A percentile compares a stretch with the other conserved stretches of the same genome.
phyloP scores from a whole-genome alignment of 2,329 filamentous ascomycete species.

The Cryphonectria parasitica region DNA sequence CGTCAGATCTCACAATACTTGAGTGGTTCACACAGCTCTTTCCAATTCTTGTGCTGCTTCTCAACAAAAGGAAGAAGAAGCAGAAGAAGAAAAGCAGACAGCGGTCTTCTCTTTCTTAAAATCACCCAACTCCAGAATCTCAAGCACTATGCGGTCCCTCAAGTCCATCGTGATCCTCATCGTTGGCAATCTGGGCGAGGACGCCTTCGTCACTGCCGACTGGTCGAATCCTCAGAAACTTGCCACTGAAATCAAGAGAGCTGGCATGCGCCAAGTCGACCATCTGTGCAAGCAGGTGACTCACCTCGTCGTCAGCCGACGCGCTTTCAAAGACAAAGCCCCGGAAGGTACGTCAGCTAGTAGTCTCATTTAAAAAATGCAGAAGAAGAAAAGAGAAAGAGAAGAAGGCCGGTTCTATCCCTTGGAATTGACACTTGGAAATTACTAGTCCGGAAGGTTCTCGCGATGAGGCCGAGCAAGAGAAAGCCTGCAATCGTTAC shows the following conservation, averaged over 20 bases:
- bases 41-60: neutral
- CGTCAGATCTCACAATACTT: neutral
- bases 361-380: neutral
- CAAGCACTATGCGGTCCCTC: conserved; percentile 17
- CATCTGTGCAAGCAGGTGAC: conserved; percentile 62
- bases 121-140: conserved; percentile 32
- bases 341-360: conserved; percentile 39
- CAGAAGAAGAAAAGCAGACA: neutral
- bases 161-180: conserved; percentile 57
- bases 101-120: neutral
- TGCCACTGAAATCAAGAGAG: conserved; percentile 28
- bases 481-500: conserved; percentile 48
- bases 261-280: neutral
- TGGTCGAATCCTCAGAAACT: conserved; percentile 42
- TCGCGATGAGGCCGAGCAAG: conserved; percentile 28
- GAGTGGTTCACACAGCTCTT: neutral
- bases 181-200: conserved; percentile 59
- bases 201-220: conserved; percentile 15
- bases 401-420: too few relatives aligned
- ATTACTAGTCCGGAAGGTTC: conserved; percentile 41
- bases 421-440: neutral
- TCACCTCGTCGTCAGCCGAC: conserved; percentile 70
- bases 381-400: neutral
- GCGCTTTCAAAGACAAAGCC: conserved; percentile 58
- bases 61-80: neutral